Conservation (phyloP, 2,329 filamentous ascomycete genomes). For the Metarhizium robertsii region DNA sequence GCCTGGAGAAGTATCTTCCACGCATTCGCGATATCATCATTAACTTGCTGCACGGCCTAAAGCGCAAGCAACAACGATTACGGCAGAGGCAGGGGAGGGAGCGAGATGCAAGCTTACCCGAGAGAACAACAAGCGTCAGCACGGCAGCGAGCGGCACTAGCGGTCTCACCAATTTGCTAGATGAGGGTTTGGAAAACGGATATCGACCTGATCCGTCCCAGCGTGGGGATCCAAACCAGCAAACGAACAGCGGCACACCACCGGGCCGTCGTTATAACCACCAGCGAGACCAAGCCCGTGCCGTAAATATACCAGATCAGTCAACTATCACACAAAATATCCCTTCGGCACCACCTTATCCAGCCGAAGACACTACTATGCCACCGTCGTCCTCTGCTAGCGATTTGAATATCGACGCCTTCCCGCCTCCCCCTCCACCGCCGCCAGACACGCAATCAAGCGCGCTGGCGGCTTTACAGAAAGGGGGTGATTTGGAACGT, state of each 20-base stretch:
- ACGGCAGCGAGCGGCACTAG: conserved; percentile 49
- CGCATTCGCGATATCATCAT: conserved; percentile 98
- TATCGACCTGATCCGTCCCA: conserved; percentile 31
- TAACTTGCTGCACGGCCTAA: conserved; percentile 88
- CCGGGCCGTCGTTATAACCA: conserved; percentile 38
- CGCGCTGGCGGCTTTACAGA: conserved; percentile 81
- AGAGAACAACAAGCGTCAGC: conserved; percentile 48
- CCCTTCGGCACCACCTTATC: conserved; percentile 64
- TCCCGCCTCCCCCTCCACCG: conserved; percentile 60
- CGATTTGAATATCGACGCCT: conserved; percentile 52
- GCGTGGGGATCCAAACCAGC: conserved; percentile 17
- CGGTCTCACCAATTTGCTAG: conserved; percentile 45
- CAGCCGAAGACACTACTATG: conserved; percentile 46
- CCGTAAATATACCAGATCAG: conserved; percentile 45
- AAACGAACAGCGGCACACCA: conserved; percentile 27
- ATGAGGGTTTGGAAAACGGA: conserved; percentile 49
- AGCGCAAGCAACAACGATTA: conserved; percentile 91
- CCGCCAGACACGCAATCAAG: conserved; percentile 74
- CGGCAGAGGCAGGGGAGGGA: conserved; percentile 53
- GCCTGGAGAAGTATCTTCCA: conserved; percentile 86
- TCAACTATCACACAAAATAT: conserved; percentile 69
- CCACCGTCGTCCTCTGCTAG: conserved; percentile 28
- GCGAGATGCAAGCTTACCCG: conserved; percentile 36
- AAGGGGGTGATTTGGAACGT: conserved; percentile 85
- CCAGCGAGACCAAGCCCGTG: conserved; percentile 41